A percentile compares a stretch with the other conserved stretches of the same genome.
Evolutionary conservation across 768 basidiomycete species (phyloP).

Genomic region (Agrocybe chaxingu): DNA sequence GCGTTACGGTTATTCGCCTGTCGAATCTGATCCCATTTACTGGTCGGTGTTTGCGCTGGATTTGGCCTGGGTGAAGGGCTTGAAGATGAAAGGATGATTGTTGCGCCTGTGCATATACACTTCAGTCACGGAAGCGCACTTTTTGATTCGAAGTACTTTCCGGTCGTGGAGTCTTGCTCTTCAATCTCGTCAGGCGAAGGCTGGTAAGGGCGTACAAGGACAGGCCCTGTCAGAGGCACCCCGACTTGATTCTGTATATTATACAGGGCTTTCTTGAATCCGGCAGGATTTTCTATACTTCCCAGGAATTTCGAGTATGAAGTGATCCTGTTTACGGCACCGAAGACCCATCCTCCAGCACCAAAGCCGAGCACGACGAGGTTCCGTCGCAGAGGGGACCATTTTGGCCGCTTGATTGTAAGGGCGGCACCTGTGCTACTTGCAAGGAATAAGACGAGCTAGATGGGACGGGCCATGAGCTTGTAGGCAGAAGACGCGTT

Average conservation of each 20-base stretch:
- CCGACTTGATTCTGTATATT: conserved; percentile 45
- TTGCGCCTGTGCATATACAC: no score
- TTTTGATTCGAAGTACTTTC: conserved; percentile 1
- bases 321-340: conserved; percentile 22
- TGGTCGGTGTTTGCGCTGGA: conserved; percentile 19
- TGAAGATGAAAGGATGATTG: neutral
- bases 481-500: neutral
- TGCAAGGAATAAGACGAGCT: no score
- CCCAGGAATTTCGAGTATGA: conserved; percentile 35
- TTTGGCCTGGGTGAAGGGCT: neutral
- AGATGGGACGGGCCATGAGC: conserved; percentile 5
- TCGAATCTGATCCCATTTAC: conserved; percentile 69
- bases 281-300: conserved; percentile 35
- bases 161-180: conserved; percentile 3
- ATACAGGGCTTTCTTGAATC: conserved; percentile 36
- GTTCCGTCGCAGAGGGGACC: no score
- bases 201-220: conserved; percentile 23
- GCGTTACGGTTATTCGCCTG: conserved; percentile 41
- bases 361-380: conserved; percentile 10
- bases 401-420: no score
- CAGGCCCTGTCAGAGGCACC: conserved; percentile 9
- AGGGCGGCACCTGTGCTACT: no score
- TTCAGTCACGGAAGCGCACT: no score
- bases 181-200: conserved; percentile 10
- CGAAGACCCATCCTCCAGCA: conserved; percentile 29